A percentile compares a stretch with the other conserved stretches of the same genome.
Evolutionary conservation across 2,329 filamentous ascomycete species (phyloP).

Genomic region (Cryphonectria parasitica): DNA sequence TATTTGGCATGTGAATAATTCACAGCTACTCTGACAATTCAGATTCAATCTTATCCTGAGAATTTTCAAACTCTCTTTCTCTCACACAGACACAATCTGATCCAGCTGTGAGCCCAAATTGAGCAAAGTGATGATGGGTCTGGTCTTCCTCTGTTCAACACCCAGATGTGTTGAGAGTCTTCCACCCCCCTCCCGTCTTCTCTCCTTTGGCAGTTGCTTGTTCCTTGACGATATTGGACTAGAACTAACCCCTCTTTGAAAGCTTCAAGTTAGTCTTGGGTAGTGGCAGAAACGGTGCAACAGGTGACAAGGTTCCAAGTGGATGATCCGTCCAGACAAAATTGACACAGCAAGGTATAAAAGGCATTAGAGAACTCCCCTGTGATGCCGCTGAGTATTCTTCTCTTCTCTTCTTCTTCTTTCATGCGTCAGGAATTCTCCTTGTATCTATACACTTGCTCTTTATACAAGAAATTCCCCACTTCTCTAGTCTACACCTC

Average conservation of each 20-base stretch:
- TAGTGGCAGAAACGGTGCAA: background rate
- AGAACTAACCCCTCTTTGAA: background rate
- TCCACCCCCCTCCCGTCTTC: background rate
- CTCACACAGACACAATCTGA: background rate
- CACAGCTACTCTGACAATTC: background rate
- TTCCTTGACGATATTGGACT: background rate
- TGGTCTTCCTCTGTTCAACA: background rate
- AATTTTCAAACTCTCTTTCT: background rate
- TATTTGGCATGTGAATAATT: background rate
- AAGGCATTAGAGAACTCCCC: background rate
- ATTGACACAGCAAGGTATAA: background rate
- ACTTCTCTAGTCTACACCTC: background rate
- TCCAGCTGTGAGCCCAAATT: background rate
- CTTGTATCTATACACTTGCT: background rate
- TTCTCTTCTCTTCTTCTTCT: background rate
- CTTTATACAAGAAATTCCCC: background rate
- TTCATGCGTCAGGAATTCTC: background rate
- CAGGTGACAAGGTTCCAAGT: background rate
- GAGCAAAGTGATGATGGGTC: background rate
- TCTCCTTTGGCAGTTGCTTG: background rate
- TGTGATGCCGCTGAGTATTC: background rate
- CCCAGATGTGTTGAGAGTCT: background rate
- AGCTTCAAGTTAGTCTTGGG: background rate
- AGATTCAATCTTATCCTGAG: background rate
- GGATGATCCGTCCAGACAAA: background rate